Evolutionary conservation across 2,329 filamentous ascomycete species (phyloP).

Genomic region (Epichloe sibirici): DNA sequence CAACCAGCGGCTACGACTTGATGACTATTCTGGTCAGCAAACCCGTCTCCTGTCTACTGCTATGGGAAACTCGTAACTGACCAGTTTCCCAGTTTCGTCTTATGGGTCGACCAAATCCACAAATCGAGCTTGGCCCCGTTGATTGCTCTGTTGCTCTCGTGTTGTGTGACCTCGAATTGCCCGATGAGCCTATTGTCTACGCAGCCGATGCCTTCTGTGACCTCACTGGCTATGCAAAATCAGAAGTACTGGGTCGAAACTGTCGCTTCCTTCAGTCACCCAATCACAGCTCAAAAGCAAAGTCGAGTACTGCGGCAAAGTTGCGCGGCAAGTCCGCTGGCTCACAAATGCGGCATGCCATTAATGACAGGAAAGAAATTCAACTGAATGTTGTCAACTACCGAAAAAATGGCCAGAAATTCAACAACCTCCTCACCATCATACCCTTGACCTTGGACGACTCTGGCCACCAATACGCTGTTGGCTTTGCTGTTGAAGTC

Average conservation of each 20-base stretch:
- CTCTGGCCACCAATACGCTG: slow-evolving; percentile 55
- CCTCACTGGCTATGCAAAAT: slow-evolving; percentile 64
- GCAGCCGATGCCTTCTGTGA: slow-evolving; percentile 69
- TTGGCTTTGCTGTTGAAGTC: slow-evolving; percentile 70
- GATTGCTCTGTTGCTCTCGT: slow-evolving; percentile 77
- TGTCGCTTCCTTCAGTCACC: slow-evolving; percentile 77
- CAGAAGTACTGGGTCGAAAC: slow-evolving; percentile 67
- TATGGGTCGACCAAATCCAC: slow-evolving; percentile 56
- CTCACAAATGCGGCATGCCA: slow-evolving; percentile 35
- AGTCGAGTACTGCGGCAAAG: background rate
- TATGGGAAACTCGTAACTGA: background rate
- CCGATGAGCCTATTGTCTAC: slow-evolving; percentile 73
- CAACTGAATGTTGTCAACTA: slow-evolving; percentile 59
- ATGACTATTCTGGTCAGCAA: slow-evolving; percentile 40
- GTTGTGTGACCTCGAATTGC: slow-evolving; percentile 62
- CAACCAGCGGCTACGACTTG: slow-evolving; percentile 41
- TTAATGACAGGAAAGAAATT: slow-evolving; percentile 33
- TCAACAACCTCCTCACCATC: slow-evolving; percentile 77
- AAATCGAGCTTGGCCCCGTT: slow-evolving; percentile 68
- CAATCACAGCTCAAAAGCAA: slow-evolving; percentile 30
- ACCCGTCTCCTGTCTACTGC: background rate
- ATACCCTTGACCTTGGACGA: slow-evolving; percentile 63
- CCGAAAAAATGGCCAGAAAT: slow-evolving; percentile 64
- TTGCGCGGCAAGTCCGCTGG: slow-evolving; percentile 38
- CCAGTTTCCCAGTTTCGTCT: slow-evolving; percentile 39